Percentiles rank a stretch among this genome's conserved stretches.
These are phyloP conservation scores for Eucalyptus albens DNA, from an alignment of 345 rosid genomes.

Conservation along the genomic window DNA sequence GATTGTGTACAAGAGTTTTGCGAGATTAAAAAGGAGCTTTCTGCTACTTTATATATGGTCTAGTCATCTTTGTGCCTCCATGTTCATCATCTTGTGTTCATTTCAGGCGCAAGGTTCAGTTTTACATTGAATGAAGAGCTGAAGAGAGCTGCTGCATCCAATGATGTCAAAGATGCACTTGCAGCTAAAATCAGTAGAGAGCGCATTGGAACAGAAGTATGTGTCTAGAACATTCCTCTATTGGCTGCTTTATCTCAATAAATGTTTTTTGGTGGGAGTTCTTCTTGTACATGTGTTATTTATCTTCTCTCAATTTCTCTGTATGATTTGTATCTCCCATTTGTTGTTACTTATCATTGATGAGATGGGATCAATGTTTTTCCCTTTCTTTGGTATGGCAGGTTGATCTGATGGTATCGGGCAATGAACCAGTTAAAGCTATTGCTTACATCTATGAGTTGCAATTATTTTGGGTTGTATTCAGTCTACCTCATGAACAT, in stretches of 20 bases:
- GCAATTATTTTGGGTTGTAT: slow-evolving; percentile 60
- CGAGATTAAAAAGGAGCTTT: neutral
- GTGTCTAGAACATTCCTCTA: neutral
- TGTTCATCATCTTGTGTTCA: neutral
- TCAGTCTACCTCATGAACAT: slow-evolving; percentile 37
- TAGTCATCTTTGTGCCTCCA: neutral
- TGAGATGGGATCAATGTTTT: neutral
- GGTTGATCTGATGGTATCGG: slow-evolving; percentile 83
- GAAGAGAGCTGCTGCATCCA: slow-evolving; percentile 57
- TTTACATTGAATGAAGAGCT: slow-evolving; percentile 68
- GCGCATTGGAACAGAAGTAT: slow-evolving; percentile 86
- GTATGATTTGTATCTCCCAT: neutral
- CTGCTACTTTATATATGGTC: neutral
- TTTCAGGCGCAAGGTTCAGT: slow-evolving; percentile 77
- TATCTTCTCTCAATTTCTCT: neutral
- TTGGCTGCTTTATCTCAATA: neutral
- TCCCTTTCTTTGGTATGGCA: slow-evolving; percentile 12
- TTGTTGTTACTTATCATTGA: neutral
- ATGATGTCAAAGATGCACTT: slow-evolving; percentile 79
- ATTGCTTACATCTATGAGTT: slow-evolving; percentile 36
- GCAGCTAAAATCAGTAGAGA: slow-evolving; percentile 83
- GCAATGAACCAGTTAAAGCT: slow-evolving; percentile 78
- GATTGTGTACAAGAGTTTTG: neutral
- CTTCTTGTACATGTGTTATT: neutral
- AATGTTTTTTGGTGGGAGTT: neutral